A percentile compares a stretch with the other conserved stretches of the same genome.
These are phyloP conservation scores for Blastobotrys ciferrii DNA, from an alignment of 1,139 yeast genomes.

Conservation along the genomic window DNA sequence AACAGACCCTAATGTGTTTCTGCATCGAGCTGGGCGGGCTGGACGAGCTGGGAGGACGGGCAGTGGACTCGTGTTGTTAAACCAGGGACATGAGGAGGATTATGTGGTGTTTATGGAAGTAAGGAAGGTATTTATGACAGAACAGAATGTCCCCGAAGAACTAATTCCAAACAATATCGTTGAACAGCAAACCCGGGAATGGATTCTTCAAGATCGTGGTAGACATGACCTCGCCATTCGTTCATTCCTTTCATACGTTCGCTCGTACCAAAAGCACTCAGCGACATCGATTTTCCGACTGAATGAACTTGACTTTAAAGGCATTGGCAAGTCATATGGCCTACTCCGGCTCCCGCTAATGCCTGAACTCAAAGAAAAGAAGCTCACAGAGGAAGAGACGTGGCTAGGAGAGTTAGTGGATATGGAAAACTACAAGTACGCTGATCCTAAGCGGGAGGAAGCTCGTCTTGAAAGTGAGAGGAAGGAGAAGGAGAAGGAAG, in stretches of 20 bases:
- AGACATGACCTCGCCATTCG: conserved; percentile 77
- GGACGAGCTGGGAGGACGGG: conserved; percentile 89
- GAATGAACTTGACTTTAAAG: conserved; percentile 65
- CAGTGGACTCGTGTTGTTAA: conserved; percentile 66
- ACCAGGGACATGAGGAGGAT: conserved; percentile 71
- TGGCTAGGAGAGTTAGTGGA: conserved; percentile 60
- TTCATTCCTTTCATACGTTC: conserved; percentile 79
- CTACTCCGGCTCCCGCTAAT: conserved; percentile 81
- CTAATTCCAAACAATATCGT: conserved; percentile 18
- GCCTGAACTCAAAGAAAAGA: conserved; percentile 71
- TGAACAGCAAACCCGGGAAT: conserved; percentile 44
- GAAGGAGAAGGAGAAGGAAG: conserved; percentile 42
- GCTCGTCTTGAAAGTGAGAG: conserved; percentile 55
- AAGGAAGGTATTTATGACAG: conserved; percentile 56
- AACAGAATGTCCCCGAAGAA: conserved; percentile 33
- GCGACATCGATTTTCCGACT: conserved; percentile 87
- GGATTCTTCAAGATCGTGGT: conserved; percentile 70
- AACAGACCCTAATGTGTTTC: conserved; percentile 79
- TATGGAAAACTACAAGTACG: conserved; percentile 67
- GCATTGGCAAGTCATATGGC: conserved; percentile 75
- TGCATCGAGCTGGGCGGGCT: conserved; percentile 90
- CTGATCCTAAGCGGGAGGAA: conserved; percentile 62
- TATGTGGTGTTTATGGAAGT: conserved; percentile 79
- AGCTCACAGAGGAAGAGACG: conserved; percentile 54
- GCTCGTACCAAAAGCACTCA: conserved; percentile 85